A percentile compares a stretch with the other conserved stretches of the same genome.
Conservation (phyloP, 2,329 filamentous ascomycete genomes). For the Whalleya microplaca region DNA sequence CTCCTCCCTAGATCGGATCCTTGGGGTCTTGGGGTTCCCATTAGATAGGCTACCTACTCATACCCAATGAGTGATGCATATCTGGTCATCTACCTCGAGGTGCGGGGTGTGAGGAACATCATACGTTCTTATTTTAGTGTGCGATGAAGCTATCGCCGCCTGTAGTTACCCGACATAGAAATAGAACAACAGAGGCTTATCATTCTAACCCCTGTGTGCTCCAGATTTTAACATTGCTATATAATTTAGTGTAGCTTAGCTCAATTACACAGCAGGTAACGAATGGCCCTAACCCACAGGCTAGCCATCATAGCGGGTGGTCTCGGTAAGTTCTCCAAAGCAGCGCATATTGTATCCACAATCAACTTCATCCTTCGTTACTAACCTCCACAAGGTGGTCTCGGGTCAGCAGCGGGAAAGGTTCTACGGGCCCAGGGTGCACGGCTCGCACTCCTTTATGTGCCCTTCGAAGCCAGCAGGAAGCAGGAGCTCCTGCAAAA, state of each 20-base stretch:
- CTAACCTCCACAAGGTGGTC: slow-evolving; percentile 37
- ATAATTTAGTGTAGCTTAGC: neutral
- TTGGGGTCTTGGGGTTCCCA: neutral
- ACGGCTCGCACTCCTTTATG: slow-evolving; percentile 49
- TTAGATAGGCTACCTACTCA: neutral
- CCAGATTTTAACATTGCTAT: no score
- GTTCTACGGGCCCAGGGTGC: slow-evolving; percentile 46
- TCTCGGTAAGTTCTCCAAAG: slow-evolving; percentile 38
- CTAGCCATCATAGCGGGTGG: slow-evolving; percentile 48
- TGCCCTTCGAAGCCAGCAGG: slow-evolving; percentile 47
- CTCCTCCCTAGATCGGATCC: neutral
- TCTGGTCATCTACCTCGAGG: neutral
- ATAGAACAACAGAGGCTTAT: neutral
- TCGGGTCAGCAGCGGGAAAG: slow-evolving; percentile 47
- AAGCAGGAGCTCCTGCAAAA: slow-evolving; percentile 41
- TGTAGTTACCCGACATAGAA: neutral
- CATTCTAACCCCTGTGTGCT: no score
- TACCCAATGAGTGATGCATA: neutral
- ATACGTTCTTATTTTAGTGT: neutral
- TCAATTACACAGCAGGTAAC: neutral
- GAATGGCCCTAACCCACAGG: slow-evolving; percentile 43
- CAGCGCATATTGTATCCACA: neutral
- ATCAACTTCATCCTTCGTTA: neutral
- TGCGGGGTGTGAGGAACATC: neutral
- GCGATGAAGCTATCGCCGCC: no score